Conservation (phyloP, 768 basidiomycete species). For the Nidula microcarpa region DNA sequence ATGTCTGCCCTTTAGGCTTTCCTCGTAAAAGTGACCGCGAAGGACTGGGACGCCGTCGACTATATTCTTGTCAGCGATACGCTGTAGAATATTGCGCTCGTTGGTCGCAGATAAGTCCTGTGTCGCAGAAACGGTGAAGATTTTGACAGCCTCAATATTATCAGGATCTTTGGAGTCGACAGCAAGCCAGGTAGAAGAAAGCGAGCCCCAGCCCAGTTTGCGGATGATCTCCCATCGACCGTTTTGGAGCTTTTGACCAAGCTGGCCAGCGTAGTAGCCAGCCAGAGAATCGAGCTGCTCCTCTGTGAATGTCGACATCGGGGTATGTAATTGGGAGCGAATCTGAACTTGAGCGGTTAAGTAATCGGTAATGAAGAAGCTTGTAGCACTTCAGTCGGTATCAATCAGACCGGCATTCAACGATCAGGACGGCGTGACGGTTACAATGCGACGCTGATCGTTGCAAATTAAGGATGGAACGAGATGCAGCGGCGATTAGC, state of each 20-base stretch:
- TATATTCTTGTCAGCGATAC: not conserved
- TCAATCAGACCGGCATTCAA: too few species aligned
- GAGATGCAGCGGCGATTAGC: too few species aligned
- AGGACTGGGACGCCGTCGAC: slow-evolving; percentile 3
- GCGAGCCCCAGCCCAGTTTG: slow-evolving; percentile 48
- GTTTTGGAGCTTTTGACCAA: slow-evolving; percentile 9
- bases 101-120: slow-evolving; percentile 1
- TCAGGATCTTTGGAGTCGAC: slow-evolving; percentile 9
- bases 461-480: too few species aligned
- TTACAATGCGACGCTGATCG: too few species aligned
- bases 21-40: slow-evolving; percentile 6
- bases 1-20: slow-evolving; percentile 5
- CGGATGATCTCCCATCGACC: slow-evolving; percentile 44
- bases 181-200: slow-evolving; percentile 37
- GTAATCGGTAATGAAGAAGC: too few species aligned
- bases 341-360: too few species aligned
- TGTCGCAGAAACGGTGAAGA: slow-evolving; percentile 7
- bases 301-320: slow-evolving; percentile 10
- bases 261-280: slow-evolving; percentile 8
- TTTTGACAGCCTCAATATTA: slow-evolving; percentile 5
- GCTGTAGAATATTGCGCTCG: slow-evolving; percentile 3
- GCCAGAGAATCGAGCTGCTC: slow-evolving; percentile 9
- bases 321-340: not conserved
- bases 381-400: too few species aligned
- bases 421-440: too few species aligned